Evolutionary conservation across 208 protist species (phyloP).

Genomic region (Trichomonas tenax): DNA sequence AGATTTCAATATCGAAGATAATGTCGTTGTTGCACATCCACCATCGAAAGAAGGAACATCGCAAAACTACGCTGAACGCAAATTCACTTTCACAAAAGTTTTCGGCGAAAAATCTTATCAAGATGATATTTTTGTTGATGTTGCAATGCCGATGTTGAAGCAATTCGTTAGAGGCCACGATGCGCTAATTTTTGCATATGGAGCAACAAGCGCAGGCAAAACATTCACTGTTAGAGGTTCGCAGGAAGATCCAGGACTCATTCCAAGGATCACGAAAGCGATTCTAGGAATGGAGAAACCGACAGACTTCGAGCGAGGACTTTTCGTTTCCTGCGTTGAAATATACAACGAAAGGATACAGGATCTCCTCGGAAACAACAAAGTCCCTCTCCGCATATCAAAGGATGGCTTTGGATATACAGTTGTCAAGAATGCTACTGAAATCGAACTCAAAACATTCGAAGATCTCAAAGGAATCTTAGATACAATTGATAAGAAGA

Average conservation of each 20-base stretch:
- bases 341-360: neutral
- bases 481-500: neutral
- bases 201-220: neutral
- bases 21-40: neutral
- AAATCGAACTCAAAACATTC: neutral
- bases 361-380: neutral
- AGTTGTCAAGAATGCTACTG: neutral
- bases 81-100: neutral
- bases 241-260: neutral
- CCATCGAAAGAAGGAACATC: neutral
- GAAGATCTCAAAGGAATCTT: neutral
- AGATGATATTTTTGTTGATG: constrained; percentile 3
- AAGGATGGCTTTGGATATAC: neutral
- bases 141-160: neutral
- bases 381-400: neutral
- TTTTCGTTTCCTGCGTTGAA: neutral
- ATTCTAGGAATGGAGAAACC: neutral
- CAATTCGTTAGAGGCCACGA: neutral
- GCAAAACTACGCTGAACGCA: neutral
- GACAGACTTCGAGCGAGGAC: neutral
- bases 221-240: neutral
- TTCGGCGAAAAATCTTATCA: neutral
- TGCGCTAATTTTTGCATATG: neutral
- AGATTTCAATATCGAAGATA: neutral
- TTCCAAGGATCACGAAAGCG: neutral